Percentiles rank a stretch among this genome's conserved stretches.
Evolutionary conservation across 179 eudicot species (phyloP).

Genomic region (Amaranthus tricolor): DNA sequence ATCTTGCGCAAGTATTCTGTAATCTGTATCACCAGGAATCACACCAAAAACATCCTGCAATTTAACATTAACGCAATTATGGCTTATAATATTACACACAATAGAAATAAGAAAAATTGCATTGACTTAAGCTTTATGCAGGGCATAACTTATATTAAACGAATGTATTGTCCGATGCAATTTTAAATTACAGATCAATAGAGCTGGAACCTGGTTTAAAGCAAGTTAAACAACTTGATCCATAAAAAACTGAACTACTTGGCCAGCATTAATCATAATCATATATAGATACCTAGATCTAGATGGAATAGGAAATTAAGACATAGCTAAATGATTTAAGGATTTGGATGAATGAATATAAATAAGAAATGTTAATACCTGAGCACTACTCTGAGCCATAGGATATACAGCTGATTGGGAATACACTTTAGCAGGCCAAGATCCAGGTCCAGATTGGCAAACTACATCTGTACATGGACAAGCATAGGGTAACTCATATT

Average conservation of each 20-base stretch:
- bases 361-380: slow-evolving; percentile 43
- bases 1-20: slow-evolving; percentile 89
- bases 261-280: not conserved
- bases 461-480: slow-evolving; percentile 63
- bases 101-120: not conserved
- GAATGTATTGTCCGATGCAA: not conserved
- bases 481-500: slow-evolving; percentile 9
- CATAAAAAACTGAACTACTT: too few relatives aligned
- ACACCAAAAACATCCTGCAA: slow-evolving; percentile 80
- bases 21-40: slow-evolving; percentile 95
- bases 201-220: not conserved
- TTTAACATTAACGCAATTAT: not conserved
- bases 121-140: not conserved
- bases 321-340: not conserved
- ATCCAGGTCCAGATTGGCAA: slow-evolving; percentile 98
- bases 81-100: not conserved
- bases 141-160: slow-evolving; percentile 2
- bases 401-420: slow-evolving; percentile 90
- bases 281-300: not conserved
- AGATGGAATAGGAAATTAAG: not conserved
- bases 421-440: slow-evolving; percentile 88
- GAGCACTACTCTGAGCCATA: slow-evolving; percentile 96
- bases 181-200: slow-evolving; percentile 7
- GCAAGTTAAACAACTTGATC: not conserved
- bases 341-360: not conserved